Base-by-base conservation (phyloP, 495 filamentous ascomycete genomes). In the Arthonia radiata region DNA sequence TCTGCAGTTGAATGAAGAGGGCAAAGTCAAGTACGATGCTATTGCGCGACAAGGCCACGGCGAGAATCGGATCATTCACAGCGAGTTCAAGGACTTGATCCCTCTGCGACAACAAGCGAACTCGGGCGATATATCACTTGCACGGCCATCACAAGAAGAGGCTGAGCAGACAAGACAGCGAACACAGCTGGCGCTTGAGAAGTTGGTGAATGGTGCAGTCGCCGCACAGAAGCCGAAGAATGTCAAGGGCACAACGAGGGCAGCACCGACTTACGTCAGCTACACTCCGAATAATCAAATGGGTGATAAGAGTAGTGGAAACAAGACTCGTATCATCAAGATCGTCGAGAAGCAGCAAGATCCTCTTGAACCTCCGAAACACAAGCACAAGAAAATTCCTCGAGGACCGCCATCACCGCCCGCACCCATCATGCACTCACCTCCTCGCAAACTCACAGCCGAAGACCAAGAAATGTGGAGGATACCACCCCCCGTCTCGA, bases 321-420 rank as follows among this genome's bases (percentile, higher is more conserved):
- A 86, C 50, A 82, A 83, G 38, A 81, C 93, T 38, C 71, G 89
- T 8, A 91, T 99, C 35, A 82, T 99, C 65, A 94, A 94, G 55
- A 94, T 99, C 42, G 77, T 93, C 23, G 78, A 92, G 43, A 57
- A 78, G 19, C 86, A 93, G 50, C 65, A 71, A 33, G 86, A 99
- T 55, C 86, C 86, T 0, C 86, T 99, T 76, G 89, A 93, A 41
- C 89, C 89, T 9, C 86, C 86, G 1, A 93, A 93, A 39, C 92
- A 92, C 50, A 94, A 93, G 45, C 75, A 90, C 46, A 93, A 93
- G 56, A 92, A 92, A 57, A 92, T 99, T 34, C 86, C 86, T 4
- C 57, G 89, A 38, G 89, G 86, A 28, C 83, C 89, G 25, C 83
- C 83, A 2, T 79, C 69, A 15, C 86, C 86, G 2, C 86, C 86